Conservation (phyloP, 305 asterid genomes). For the Nicotiana rustica region DNA sequence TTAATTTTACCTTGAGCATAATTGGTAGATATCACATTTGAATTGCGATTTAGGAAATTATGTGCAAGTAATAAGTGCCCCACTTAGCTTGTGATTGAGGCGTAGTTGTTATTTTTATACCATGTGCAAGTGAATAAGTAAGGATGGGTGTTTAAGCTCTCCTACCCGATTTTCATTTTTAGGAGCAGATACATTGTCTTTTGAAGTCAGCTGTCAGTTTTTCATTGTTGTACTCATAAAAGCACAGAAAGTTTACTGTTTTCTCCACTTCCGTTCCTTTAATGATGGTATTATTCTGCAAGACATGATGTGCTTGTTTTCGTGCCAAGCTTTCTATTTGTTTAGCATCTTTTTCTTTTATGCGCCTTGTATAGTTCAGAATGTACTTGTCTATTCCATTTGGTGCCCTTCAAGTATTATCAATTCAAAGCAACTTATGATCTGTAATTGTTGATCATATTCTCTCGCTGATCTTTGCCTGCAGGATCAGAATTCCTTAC, state of each 20-base stretch:
- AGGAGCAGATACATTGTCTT: conserved; percentile 6
- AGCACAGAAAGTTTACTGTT: background rate
- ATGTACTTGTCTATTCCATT: background rate
- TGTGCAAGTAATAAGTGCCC: background rate
- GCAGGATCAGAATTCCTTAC: conserved; percentile 91
- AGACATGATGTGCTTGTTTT: background rate
- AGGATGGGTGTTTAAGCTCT: background rate
- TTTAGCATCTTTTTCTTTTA: background rate
- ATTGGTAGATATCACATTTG: background rate
- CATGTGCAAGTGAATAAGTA: background rate
- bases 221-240: background rate
- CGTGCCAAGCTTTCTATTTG: background rate
- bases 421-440: background rate
- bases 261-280: background rate
- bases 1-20: background rate
- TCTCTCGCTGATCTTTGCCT: conserved; percentile 30
- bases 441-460: background rate
- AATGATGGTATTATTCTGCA: background rate
- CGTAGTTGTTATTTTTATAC: background rate
- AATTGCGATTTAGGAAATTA: background rate
- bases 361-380: background rate
- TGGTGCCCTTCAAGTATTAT: background rate
- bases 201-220: background rate
- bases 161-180: background rate
- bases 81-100: background rate